A percentile compares a stretch with the other conserved stretches of the same genome.
Evolutionary conservation across 257 asterid genomes (phyloP).

Genomic region (Ajuga chamaepitys): DNA sequence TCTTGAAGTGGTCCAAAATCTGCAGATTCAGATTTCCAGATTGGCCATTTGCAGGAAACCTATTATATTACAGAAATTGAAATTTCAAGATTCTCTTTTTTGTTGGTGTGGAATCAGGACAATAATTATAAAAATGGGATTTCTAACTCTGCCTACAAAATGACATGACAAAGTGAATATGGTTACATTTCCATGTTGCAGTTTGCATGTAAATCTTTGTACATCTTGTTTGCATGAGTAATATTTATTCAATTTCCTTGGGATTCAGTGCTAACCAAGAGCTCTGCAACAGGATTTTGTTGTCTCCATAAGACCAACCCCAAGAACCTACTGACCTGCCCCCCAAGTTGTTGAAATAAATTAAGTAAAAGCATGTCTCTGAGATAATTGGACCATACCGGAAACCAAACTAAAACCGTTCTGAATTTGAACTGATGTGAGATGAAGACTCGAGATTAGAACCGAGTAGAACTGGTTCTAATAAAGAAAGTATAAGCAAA

Average conservation of each 20-base stretch:
- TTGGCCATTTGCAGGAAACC: slow-evolving; percentile 7
- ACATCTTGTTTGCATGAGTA: slow-evolving; percentile 12
- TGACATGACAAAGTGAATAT: slow-evolving; percentile 16
- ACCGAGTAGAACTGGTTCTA: no score
- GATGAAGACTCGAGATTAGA: no score
- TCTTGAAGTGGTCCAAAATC: background rate
- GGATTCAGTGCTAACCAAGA: slow-evolving; percentile 16
- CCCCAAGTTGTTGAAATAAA: background rate
- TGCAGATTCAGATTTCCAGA: background rate
- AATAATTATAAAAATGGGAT: slow-evolving; percentile 9
- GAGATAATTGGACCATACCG: no score
- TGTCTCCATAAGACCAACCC: slow-evolving; percentile 11
- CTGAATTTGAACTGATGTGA: no score
- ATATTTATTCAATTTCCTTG: background rate
- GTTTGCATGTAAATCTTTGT: background rate
- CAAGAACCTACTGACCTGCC: background rate
- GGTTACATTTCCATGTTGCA: slow-evolving; percentile 13
- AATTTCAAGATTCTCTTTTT: slow-evolving; percentile 7
- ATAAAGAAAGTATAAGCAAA: no score
- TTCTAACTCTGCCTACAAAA: slow-evolving; percentile 11
- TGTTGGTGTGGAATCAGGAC: background rate
- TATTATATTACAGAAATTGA: background rate
- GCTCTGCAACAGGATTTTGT: slow-evolving; percentile 6
- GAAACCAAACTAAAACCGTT: no score
- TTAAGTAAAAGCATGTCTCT: no score